Conservation (phyloP, 768 basidiomycete species). For the Boletus eberwhitei region DNA sequence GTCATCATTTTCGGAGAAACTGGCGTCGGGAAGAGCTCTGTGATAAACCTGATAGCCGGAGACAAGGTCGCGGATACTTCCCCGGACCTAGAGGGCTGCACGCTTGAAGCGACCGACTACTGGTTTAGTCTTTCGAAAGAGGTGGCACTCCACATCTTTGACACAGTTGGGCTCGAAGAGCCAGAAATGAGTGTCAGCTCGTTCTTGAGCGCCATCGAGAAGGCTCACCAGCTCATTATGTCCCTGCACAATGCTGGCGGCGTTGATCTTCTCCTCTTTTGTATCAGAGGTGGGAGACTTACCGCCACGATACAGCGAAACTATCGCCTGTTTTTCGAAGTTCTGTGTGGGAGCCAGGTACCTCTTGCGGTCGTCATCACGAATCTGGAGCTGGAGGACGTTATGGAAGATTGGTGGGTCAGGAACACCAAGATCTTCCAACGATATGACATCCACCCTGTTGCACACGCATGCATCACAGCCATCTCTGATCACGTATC, state of each 20-base stretch:
- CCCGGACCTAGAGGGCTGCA: not conserved
- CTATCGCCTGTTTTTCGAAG: constrained; percentile 8
- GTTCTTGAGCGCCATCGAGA: constrained; percentile 3
- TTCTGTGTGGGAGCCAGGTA: constrained; percentile 1
- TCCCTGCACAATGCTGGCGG: not conserved
- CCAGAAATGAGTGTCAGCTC: constrained; percentile 1
- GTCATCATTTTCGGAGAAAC: constrained; percentile 11
- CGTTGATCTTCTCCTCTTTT: constrained; percentile 10
- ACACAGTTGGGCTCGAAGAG: constrained; percentile 12
- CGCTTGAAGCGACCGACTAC: not conserved
- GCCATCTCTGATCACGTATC: not conserved
- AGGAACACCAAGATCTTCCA: not conserved
- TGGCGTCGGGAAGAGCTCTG: constrained; percentile 8
- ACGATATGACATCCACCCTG: not conserved
- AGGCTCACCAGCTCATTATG: constrained; percentile 3
- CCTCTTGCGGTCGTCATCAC: constrained; percentile 8
- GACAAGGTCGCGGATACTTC: not conserved
- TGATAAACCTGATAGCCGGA: constrained; percentile 8
- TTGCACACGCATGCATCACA: constrained; percentile 6
- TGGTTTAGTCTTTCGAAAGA: not conserved
- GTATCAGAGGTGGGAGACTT: not conserved
- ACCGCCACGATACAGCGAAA: not conserved
- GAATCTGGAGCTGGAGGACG: not conserved
- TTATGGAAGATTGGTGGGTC: constrained; percentile 7
- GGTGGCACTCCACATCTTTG: not conserved